Percentiles rank a stretch among this genome's conserved stretches.
Conservation (phyloP, 1,284 basidiomycete species). For the Trichosporon faecale region DNA sequence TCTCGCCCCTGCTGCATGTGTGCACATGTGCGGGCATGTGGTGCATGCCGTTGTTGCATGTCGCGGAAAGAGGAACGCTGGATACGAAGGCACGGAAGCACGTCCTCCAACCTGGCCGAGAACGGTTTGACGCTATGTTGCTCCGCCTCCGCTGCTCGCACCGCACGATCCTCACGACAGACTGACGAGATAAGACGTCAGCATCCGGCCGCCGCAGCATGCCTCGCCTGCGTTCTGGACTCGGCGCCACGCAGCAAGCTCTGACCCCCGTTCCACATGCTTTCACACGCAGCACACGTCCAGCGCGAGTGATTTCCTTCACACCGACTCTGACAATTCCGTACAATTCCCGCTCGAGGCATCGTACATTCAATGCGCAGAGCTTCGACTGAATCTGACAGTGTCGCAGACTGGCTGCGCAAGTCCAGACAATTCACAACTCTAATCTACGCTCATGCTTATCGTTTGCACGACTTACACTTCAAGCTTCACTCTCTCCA, state of each 20-base stretch:
- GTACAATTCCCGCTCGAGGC: too few relatives aligned
- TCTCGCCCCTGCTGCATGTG: too few relatives aligned
- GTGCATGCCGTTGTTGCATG: too few relatives aligned
- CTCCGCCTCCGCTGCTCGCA: too few relatives aligned
- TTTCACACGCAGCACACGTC: background rate
- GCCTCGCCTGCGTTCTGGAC: background rate
- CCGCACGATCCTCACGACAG: background rate
- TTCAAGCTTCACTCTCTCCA: constrained; percentile 2
- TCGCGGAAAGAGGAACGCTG: too few relatives aligned
- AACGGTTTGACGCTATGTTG: background rate
- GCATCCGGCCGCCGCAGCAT: background rate
- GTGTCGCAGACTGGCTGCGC: background rate
- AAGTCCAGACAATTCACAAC: background rate
- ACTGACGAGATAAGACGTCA: background rate
- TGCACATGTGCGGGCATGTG: too few relatives aligned
- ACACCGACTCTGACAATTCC: background rate
- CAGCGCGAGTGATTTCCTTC: too few relatives aligned
- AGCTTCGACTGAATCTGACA: background rate
- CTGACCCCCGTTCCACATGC: background rate
- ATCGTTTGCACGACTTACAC: background rate
- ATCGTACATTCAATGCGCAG: background rate
- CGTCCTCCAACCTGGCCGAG: background rate
- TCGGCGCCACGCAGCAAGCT: background rate
- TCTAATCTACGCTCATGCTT: background rate
- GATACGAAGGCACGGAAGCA: too few relatives aligned